phyloP scores from a whole-genome alignment of 257 asterid genomes.

The Asclepias syriaca region DNA sequence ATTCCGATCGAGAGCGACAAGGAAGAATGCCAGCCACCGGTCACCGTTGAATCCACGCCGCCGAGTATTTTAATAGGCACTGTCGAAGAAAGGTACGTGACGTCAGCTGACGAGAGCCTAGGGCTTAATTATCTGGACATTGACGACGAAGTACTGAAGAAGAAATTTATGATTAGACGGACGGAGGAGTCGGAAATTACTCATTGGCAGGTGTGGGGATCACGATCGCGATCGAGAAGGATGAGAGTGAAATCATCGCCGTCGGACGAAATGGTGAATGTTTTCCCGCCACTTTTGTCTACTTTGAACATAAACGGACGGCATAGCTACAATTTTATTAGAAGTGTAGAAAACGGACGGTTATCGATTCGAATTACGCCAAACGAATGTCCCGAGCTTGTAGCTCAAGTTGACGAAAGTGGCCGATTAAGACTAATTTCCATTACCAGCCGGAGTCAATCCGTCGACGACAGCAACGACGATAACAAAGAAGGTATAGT shows the following conservation, averaged over 20 bases:
- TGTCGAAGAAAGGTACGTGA: background rate
- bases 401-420: background rate
- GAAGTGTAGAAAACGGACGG: constrained; percentile 13
- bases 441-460: background rate
- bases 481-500: background rate
- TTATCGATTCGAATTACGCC: constrained; percentile 3
- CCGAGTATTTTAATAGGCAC: background rate
- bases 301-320: constrained; percentile 15
- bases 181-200: background rate
- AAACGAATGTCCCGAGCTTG: constrained; percentile 3
- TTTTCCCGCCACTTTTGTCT: constrained; percentile 18
- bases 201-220: background rate
- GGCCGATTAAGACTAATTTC: background rate
- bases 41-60: background rate
- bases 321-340: constrained; percentile 6
- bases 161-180: background rate
- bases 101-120: background rate
- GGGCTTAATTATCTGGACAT: constrained; percentile 16
- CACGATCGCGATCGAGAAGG: background rate
- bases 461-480: background rate
- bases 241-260: background rate
- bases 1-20: no score
- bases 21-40: background rate
- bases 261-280: background rate
- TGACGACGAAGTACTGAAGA: background rate